Base-by-base conservation (phyloP, 2,329 filamentous ascomycete species). In the Conoideocrella luteorostrata region DNA sequence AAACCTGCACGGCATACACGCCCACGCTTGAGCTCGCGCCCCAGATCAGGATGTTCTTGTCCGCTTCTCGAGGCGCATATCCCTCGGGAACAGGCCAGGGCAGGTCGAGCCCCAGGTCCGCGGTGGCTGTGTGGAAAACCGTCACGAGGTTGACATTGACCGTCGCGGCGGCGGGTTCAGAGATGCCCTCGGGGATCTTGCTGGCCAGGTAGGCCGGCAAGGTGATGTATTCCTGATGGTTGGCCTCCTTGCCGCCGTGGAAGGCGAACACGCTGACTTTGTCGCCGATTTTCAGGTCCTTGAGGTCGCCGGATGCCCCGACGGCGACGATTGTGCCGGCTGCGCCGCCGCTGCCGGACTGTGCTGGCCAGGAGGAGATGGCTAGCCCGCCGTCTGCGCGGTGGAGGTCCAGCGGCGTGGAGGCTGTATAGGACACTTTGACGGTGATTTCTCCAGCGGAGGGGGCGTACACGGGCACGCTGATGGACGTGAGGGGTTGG, bases 331-430 rank as follows among this genome's bases (percentile, higher is more conserved):
- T 70, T 1, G 65, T 67, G 3, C 80, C 79, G 4, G 70, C 75
- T 4, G 67, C 61, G 18, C 70, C 67, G 43, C 71, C 70, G 41
- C 68, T 67, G 26, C 78, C 77, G 9, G 76, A 63, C 5, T 74
- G 60, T 48, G 70, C 64, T 1, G 77, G 77, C 20, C 69, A 63
- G 9, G 59, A 60, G 22, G 63, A 53, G 10, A 80, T 66, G 11
- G 80, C 56, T 0, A 83, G 62, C 0, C 75, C 77, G 28, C 78
- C 77, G 51, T 82, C 77, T 35, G 76, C 74, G 46, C 77, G 72
- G 58, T 83, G 80, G 5, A 83, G 62, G 51, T 83, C 77, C 0
- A 83, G 63, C 0, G 80, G 80, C 1, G 75, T 78, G 1, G 78
- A 80, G n/a, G n/a, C n/a, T n/a, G n/a, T n/a, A n/a, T n/a, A n/a